phyloP scores from a whole-genome alignment of 2,329 filamentous ascomycete species.

The Exophiala phaeomuriformis region DNA sequence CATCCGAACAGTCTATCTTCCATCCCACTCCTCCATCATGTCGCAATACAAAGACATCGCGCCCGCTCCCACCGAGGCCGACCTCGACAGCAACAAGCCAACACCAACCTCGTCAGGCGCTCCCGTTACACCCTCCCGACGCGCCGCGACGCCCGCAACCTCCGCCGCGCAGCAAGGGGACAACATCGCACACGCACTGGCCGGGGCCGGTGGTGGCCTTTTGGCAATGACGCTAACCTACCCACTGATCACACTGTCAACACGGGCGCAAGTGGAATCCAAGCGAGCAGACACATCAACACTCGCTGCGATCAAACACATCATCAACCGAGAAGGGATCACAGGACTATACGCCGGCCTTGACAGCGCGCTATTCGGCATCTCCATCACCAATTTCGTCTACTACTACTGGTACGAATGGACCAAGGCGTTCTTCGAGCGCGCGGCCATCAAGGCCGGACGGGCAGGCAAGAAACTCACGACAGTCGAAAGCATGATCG shows the following conservation, averaged over 20 bases:
- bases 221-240: constrained; percentile 96
- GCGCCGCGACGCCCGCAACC: constrained; percentile 41
- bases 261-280: constrained; percentile 94
- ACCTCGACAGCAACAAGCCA: constrained; percentile 12
- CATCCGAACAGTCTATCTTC: neutral
- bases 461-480: constrained; percentile 74
- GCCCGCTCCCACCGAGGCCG: constrained; percentile 16
- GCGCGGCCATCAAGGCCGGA: constrained; percentile 64
- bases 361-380: constrained; percentile 90
- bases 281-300: constrained; percentile 83
- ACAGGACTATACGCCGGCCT: constrained; percentile 85
- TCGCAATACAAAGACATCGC: constrained; percentile 18
- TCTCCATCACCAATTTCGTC: constrained; percentile 97
- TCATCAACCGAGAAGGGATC: constrained; percentile 85
- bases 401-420: constrained; percentile 99
- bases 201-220: constrained; percentile 86
- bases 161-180: constrained; percentile 75
- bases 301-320: constrained; percentile 71
- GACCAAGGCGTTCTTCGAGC: constrained; percentile 76
- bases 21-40: constrained; percentile 6
- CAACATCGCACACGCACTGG: constrained; percentile 92
- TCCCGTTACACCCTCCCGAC: neutral
- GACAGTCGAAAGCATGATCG: constrained; percentile 88
- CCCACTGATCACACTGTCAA: constrained; percentile 93
- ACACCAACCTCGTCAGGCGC: constrained; percentile 12